A percentile compares a stretch with the other conserved stretches of the same genome.
Evolutionary conservation across 768 basidiomycete species (phyloP).

Genomic region (Phanerodontia chrysosporium): DNA sequence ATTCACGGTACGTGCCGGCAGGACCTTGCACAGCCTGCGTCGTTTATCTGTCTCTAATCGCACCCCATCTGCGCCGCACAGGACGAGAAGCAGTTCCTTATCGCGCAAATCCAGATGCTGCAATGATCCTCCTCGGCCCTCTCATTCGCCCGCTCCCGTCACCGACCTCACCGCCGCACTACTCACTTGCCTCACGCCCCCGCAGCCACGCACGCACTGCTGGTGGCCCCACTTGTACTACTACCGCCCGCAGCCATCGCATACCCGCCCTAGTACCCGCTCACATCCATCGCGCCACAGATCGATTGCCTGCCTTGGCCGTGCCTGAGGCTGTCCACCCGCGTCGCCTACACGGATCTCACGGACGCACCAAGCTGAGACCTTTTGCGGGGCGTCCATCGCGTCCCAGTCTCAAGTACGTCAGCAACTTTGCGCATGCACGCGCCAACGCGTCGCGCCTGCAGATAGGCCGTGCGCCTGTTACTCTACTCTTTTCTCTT

Average conservation of each 20-base stretch:
- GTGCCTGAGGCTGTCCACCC: neutral
- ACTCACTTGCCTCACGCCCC: no score
- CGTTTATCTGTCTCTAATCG: neutral
- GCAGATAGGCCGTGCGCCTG: neutral
- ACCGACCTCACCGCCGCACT: no score
- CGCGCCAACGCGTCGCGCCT: neutral
- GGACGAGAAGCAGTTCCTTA: slow-evolving; percentile 95
- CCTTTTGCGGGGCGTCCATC: neutral
- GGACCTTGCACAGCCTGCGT: neutral
- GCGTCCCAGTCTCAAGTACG: neutral
- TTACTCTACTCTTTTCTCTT: neutral
- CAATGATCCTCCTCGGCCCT: slow-evolving; percentile 23
- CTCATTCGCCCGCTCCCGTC: no score
- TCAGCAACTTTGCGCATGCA: neutral
- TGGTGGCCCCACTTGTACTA: slow-evolving; percentile 6
- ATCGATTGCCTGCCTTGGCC: neutral
- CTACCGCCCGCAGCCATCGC: neutral
- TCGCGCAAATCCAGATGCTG: slow-evolving; percentile 81
- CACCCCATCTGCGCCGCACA: slow-evolving; percentile 19
- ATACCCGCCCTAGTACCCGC: neutral
- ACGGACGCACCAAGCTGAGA: neutral
- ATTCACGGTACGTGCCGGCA: slow-evolving; percentile 62
- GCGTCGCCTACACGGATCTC: neutral
- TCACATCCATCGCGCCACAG: neutral
- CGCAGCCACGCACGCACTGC: no score